Evolutionary conservation across 108 stramenopile genomes (phyloP).

Genomic region (Craspedostauros australis): DNA sequence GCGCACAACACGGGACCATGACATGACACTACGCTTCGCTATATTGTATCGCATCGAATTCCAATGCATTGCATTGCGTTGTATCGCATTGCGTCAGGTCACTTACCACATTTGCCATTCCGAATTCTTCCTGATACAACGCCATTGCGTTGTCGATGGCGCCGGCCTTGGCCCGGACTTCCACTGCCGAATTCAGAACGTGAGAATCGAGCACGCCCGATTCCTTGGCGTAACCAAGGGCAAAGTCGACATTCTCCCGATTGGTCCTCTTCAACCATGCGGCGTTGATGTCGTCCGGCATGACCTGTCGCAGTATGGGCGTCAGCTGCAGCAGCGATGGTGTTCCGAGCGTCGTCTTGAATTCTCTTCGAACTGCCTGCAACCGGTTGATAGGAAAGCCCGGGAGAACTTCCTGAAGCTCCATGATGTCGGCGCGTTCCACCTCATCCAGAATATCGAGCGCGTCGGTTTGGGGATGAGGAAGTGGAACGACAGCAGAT

Average conservation of each 20-base stretch:
- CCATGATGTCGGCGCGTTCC: too few relatives aligned
- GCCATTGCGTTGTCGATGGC: slow-evolving; percentile 51
- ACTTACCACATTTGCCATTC: slow-evolving; percentile 45
- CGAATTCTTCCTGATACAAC: slow-evolving; percentile 55
- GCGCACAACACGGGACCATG: too few relatives aligned
- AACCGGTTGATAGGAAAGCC: slow-evolving; percentile 59
- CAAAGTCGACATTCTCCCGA: slow-evolving; percentile 45
- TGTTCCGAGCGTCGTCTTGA: slow-evolving; percentile 45
- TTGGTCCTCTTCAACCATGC: slow-evolving; percentile 58
- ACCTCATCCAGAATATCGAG: too few relatives aligned
- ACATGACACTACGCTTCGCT: too few relatives aligned
- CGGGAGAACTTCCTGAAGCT: slow-evolving; percentile 50
- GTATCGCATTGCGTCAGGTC: not conserved
- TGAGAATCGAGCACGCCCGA: slow-evolving; percentile 55
- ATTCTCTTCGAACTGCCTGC: slow-evolving; percentile 50
- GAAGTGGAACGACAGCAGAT: too few relatives aligned
- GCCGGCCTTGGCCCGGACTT: slow-evolving; percentile 52
- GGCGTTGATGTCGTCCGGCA: slow-evolving; percentile 61
- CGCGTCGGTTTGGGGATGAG: too few relatives aligned
- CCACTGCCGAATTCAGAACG: slow-evolving; percentile 68
- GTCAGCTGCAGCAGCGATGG: slow-evolving; percentile 68
- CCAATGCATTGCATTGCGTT: not conserved
- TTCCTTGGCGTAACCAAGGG: slow-evolving; percentile 55
- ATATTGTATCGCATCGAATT: too few relatives aligned
- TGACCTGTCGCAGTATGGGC: slow-evolving; percentile 63